phyloP scores from a whole-genome alignment of 345 rosid genomes.

The Adansonia digitata region DNA sequence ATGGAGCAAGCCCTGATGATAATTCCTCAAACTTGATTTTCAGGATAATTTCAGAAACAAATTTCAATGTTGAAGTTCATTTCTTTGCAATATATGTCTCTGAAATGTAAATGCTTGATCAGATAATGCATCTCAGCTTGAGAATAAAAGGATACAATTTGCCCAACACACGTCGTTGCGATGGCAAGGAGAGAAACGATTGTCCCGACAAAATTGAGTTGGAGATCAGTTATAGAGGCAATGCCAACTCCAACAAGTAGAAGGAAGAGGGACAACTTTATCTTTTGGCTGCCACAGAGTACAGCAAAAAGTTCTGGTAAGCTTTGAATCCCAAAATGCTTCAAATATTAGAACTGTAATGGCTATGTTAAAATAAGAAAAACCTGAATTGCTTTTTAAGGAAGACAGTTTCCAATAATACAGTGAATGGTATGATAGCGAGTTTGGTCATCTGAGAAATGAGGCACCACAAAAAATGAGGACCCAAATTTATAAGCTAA shows the following conservation, averaged over 20 bases:
- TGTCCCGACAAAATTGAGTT: constrained; percentile 81
- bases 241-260: constrained; percentile 82
- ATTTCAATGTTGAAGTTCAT: not conserved
- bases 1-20: not conserved
- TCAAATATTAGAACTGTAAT: not conserved
- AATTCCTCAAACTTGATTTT: not conserved
- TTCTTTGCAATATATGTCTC: not conserved
- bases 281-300: constrained; percentile 63
- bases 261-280: constrained; percentile 61
- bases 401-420: constrained; percentile 84
- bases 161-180: constrained; percentile 87
- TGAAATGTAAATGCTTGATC: not conserved
- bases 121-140: not conserved
- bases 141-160: constrained; percentile 62
- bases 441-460: constrained; percentile 87
- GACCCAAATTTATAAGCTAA: too few species aligned
- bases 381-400: constrained; percentile 92
- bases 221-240: constrained; percentile 92
- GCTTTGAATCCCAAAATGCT: not conserved
- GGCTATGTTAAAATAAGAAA: not conserved
- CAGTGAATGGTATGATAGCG: constrained; percentile 97
- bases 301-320: not conserved
- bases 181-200: constrained; percentile 82
- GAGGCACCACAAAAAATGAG: not conserved
- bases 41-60: not conserved